These are phyloP conservation scores for Pichia sp. DNA, from an alignment of 1,139 yeast species.

Conservation along the genomic window DNA sequence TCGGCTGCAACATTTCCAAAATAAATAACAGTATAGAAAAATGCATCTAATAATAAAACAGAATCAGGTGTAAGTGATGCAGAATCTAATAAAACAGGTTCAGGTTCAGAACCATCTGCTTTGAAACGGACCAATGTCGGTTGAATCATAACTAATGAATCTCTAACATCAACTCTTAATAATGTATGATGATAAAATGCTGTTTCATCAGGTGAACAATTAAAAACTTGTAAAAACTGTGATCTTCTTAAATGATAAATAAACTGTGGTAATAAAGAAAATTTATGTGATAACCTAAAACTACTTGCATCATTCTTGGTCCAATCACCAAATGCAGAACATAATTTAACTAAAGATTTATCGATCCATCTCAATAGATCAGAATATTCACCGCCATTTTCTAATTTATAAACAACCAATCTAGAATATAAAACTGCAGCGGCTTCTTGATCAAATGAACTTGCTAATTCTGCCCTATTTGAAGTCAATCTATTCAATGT, in stretches of 20 bases:
- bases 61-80: conserved; percentile 87
- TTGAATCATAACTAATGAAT: conserved; percentile 94
- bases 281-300: conserved; percentile 71
- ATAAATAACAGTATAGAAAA: conserved; percentile 91
- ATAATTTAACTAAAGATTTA: conserved; percentile 72
- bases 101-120: conserved; percentile 73
- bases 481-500: conserved; percentile 42
- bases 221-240: conserved; percentile 92
- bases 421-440: conserved; percentile 96
- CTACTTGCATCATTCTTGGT: conserved; percentile 69
- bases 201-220: conserved; percentile 97
- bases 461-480: conserved; percentile 32
- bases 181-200: conserved; percentile 94
- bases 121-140: conserved; percentile 88
- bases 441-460: conserved; percentile 95
- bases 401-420: conserved; percentile 84
- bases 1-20: conserved; percentile 93
- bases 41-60: conserved; percentile 83
- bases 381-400: conserved; percentile 40
- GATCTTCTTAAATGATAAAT: conserved; percentile 94
- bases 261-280: conserved; percentile 88
- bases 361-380: conserved; percentile 85
- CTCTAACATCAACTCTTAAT: conserved; percentile 83
- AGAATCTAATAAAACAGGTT: conserved; percentile 90
- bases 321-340: conserved; percentile 85